phyloP scores from a whole-genome alignment of 176 grass and related monocot species.

The Thinopyrum elongatum region DNA sequence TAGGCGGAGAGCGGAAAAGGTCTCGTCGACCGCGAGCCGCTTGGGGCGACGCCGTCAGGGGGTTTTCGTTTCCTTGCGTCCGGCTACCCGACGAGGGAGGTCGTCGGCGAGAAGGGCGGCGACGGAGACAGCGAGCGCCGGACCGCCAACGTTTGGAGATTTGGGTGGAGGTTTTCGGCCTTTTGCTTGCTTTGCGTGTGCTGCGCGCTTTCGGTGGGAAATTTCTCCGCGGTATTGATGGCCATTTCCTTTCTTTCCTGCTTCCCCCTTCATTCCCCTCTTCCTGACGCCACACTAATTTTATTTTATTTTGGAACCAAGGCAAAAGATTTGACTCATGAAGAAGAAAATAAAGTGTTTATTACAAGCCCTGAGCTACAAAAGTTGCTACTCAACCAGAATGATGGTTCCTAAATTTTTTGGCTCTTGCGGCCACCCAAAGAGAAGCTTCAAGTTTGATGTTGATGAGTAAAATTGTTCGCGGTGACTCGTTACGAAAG shows the following conservation, averaged over 20 bases:
- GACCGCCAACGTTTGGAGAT: background rate
- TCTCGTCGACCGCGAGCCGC: slow-evolving; percentile 30
- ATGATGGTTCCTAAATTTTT: no score
- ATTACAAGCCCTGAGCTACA: no score
- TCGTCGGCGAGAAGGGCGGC: background rate
- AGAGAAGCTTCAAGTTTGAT: no score
- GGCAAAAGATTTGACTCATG: no score
- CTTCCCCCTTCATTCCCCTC: no score
- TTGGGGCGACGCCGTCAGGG: background rate
- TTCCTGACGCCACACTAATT: no score
- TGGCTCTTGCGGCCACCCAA: no score
- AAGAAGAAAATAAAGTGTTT: no score
- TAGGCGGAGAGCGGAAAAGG: background rate
- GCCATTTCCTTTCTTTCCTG: background rate
- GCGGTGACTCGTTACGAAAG: no score
- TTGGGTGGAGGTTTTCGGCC: background rate
- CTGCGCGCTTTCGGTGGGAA: background rate
- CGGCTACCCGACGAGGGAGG: background rate
- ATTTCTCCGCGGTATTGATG: background rate
- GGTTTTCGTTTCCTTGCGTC: slow-evolving; percentile 6
- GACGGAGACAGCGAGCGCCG: background rate
- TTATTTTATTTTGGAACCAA: no score
- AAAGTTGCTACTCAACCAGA: no score
- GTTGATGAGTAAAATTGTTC: no score
- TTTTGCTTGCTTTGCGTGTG: background rate